Evolutionary conservation across 352 stramenopile genomes (phyloP).

Genomic region (Phytophthora kernoviae): DNA sequence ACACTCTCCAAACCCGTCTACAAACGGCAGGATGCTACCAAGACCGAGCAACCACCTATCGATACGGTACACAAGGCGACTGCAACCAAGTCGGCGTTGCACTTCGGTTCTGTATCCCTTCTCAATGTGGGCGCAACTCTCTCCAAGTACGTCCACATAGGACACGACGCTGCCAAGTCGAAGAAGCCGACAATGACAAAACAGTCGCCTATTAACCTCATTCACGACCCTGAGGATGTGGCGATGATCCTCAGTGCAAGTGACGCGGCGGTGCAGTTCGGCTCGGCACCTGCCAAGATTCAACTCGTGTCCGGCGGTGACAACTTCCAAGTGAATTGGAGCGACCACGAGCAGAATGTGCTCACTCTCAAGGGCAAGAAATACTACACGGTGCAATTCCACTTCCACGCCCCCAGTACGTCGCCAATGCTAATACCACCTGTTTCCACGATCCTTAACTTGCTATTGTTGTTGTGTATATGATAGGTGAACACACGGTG

Average conservation of each 20-base stretch:
- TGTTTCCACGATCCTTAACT: conserved; percentile 5
- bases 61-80: no score
- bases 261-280: conserved; percentile 32
- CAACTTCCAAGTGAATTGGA: conserved; percentile 68
- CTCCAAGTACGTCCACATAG: conserved; percentile 17
- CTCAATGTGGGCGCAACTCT: conserved; percentile 16
- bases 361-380: conserved; percentile 55
- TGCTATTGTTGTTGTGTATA: conserved; percentile 4
- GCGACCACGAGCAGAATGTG: conserved; percentile 38
- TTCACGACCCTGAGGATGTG: conserved; percentile 29
- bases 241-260: conserved; percentile 19
- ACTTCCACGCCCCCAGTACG: conserved; percentile 73
- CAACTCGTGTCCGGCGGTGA: conserved; percentile 38
- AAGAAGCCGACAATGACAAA: conserved; percentile 12
- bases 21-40: not conserved
- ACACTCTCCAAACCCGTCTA: not conserved
- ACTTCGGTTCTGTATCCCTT: not conserved
- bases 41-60: not conserved
- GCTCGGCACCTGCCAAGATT: conserved; percentile 31
- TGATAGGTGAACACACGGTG: conserved; percentile 68
- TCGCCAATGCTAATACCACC: conserved; percentile 3
- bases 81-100: no score
- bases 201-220: conserved; percentile 67
- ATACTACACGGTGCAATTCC: conserved; percentile 67
- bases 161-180: conserved; percentile 5